Base-by-base conservation (phyloP, 148 eudicot species). In the Oxyria digyna region DNA sequence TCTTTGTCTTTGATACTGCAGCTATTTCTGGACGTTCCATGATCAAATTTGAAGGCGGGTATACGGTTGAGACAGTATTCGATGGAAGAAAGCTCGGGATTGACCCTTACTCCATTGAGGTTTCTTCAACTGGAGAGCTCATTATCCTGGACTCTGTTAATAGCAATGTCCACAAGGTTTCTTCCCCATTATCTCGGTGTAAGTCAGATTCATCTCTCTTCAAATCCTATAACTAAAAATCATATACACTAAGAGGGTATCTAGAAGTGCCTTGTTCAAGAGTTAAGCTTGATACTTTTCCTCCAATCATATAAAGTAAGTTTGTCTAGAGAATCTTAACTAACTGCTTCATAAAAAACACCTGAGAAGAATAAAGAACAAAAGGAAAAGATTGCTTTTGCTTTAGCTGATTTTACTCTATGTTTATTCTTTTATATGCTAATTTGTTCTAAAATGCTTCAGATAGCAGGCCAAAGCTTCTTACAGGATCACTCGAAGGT, bases 31-130 rank as follows among this genome's bases (percentile, higher is more conserved):
- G 87, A 69, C 85, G 95, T 67, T 88, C 97, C 55, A 71, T 90
- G 96, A 85, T 94, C 96, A 94, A 88, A 69, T 94, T 83, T 79
- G 98, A 94, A 85, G 81, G 96, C 74, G 98, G 98, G 17, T 94
- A 88, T 67, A 70, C 71, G 27, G 96, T 94, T 49, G 97, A 94
- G 86, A 94, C 97, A 14, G 98, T 94, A 68, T 94, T 94, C 77
- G 98, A 94, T 85, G 98, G 98, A 8, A 94, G 98, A 71, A 94
- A 94, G 79, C 92, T 93, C 74, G 98, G 98, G 57, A 85, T 93
- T 73, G 98, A 93, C 67, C 98, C 98, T 71, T 75, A 84, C n/a
- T 70, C 89, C 69, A 87, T 94, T 42, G 97, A 94, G 74, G 78
- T 88, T 73, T 69, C 87, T 78, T 84, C 96, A 14, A 82, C 59